Percentiles rank a stretch among this genome's conserved stretches.
These are phyloP conservation scores for Pestalotiopsis sp. DNA, from an alignment of 2,329 filamentous ascomycete genomes.

Conservation along the genomic window DNA sequence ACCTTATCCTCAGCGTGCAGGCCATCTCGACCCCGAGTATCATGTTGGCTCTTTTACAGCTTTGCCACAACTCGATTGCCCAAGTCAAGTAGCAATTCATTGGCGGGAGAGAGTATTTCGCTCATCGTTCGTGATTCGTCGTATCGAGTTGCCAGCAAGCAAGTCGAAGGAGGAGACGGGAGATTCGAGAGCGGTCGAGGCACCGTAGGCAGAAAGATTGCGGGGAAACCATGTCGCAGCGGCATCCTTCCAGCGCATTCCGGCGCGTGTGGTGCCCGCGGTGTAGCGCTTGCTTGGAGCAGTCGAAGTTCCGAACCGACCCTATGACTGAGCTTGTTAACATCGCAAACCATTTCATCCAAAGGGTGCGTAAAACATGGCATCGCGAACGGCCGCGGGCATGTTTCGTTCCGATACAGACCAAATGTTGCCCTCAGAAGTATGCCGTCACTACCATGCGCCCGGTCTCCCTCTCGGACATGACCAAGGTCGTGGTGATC, in stretches of 20 bases:
- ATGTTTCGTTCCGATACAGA: not conserved
- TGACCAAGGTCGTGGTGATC: not conserved
- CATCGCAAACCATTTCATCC: not conserved
- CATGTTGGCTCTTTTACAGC: too few relatives aligned
- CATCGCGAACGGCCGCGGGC: not conserved
- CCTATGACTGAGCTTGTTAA: not conserved
- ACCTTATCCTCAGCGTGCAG: not conserved
- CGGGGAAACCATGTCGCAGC: not conserved
- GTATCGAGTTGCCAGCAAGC: not conserved
- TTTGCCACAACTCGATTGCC: too few relatives aligned
- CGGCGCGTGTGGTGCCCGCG: not conserved
- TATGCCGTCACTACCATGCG: not conserved
- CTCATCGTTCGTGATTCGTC: too few relatives aligned
- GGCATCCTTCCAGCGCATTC: not conserved
- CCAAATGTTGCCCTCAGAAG: not conserved
- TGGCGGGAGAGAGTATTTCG: too few relatives aligned
- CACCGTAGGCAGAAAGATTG: not conserved
- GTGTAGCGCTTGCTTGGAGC: not conserved
- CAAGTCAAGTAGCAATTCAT: too few relatives aligned
- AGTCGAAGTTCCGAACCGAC: not conserved
- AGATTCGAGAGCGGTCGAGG: not conserved
- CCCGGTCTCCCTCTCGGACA: not conserved
- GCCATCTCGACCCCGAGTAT: not conserved
- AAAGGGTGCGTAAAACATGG: not conserved
- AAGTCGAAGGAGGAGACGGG: not conserved